Evolutionary conservation across 257 asterid genomes (phyloP), one percentile per base, ranked within the genome.

Genomic region (Nicotiana obtusifolia): DNA sequence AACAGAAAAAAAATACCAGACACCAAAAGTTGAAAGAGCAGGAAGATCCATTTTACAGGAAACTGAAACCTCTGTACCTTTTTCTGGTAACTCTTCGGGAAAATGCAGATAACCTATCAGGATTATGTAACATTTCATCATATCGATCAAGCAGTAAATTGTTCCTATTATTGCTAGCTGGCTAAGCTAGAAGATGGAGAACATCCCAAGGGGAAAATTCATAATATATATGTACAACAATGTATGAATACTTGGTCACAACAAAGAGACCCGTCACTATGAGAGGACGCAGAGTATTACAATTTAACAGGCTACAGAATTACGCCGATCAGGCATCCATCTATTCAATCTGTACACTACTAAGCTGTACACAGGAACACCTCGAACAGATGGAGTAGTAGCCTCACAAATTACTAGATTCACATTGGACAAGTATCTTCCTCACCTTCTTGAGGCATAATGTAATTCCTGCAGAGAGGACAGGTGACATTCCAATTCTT

Each of bases 381-480:
- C 73, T 60, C 31, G 30, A 30, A 80, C 76, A 33, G 35, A 47
- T 19, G 60, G 64, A 54, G 75, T 37, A 54, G 77, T 37, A 81
- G 22, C 49, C 56, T 30, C 20, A 52, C 30, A 78, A 78, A 33
- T 19, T 61, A 53, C 66, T 41, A 35, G 3, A 75, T 85, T 93
- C 93, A 95, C 99, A 93, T 92, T 33, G 97, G 98, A 80, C 95
- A 91, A 20, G 88, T 73, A 75, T 91, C 91, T 64, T 92, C 97
- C 28, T 90, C 95, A 1, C 10, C 86, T 82, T 90, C 95, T 86
- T 86, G 92, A 83, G 97, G 89, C 83, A 92, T 83, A 91, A 95
- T 86, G 85, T 84, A 75, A 83, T 89, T 86, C 87, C 99, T 89
- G 81, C 99, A 95, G 52, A 95, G 97, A 19, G 99, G 99, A 85